These are phyloP conservation scores for Sclerotinia borealis DNA, from an alignment of 2,329 filamentous ascomycete species.

Conservation along the genomic window DNA sequence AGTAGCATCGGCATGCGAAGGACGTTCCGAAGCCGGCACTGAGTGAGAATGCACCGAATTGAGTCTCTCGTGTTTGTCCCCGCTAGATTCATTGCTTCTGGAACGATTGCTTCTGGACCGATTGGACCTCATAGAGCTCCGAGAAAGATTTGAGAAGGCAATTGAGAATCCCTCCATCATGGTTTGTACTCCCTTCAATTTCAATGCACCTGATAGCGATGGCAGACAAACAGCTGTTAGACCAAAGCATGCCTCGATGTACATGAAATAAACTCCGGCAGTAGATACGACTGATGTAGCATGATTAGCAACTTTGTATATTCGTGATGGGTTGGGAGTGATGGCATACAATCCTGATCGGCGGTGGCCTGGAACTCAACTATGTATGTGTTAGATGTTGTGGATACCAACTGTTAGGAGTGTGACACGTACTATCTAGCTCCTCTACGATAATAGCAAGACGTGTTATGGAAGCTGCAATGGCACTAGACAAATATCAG, in stretches of 20 bases:
- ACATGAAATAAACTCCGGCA: not conserved
- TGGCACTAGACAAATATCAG: not conserved
- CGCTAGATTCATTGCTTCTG: not conserved
- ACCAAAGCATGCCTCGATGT: not conserved
- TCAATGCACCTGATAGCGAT: too few relatives aligned
- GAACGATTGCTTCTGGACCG: too few relatives aligned
- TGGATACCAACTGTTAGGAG: not conserved
- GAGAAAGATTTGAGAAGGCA: too few relatives aligned
- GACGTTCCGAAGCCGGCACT: not conserved
- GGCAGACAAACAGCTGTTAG: not conserved
- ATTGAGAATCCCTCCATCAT: too few relatives aligned
- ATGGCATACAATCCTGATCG: not conserved
- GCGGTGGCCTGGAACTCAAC: not conserved
- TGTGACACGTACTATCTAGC: not conserved
- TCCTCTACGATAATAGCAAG: not conserved
- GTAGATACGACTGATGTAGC: not conserved
- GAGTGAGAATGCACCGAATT: not conserved
- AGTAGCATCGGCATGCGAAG: not conserved
- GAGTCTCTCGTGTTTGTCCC: not conserved
- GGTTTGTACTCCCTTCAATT: too few relatives aligned
- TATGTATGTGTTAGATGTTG: not conserved
- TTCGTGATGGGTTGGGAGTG: not conserved
- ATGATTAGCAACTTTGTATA: not conserved
- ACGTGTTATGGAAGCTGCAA: conserved; percentile 2
- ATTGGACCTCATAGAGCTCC: not conserved